Base-by-base conservation (phyloP, 2,329 filamentous ascomycete species). In the Beauveria sp. region DNA sequence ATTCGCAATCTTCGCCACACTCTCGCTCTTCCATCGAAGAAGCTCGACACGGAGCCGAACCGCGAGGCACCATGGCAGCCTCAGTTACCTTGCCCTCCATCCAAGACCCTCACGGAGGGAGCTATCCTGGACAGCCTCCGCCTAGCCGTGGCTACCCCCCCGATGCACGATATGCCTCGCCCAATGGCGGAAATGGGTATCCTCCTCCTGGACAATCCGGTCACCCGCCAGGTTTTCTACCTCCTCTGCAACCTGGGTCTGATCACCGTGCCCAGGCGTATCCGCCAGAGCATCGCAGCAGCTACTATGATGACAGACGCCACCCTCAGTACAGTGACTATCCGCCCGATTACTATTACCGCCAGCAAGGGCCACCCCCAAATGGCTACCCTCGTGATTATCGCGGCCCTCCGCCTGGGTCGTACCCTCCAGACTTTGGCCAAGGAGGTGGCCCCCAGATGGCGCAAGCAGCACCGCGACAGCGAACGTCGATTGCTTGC, bases 401-500 rank as follows among this genome's bases (percentile, higher is more conserved):
- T 53, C 69, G 69, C 31, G 64, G 67, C 18, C 67, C 70, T 56
- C 68, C 69, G 16, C 67, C 71, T 50, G 70, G 70, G 20, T 67
- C 70, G 7, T 73, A 73, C 53, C 69, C 69, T 58, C 70, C 71
- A 9, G 75, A 75, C 20, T 76, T 75, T 56, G 72, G 70, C 20
- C 60, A 62, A 34, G 75, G 72, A 45, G 73, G 67, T 22, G 71
- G 69, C 31, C 71, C 75, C 42, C 71, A 74, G 20, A 73, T 79
- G 70, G 74, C 76, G 12, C 81, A 83, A 67, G 79, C 81, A 22
- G 83, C 83, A 3, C 83, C 83, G 1, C 75, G 83, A 24, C 83
- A 85, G 69, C 75, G 83, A 34, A 85, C 83, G 1, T 84, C 82
- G 0, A 85, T 85, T 65, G 83, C 83, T 4, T 86, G 83, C 69